Conservation (phyloP, 2,329 filamentous ascomycete species). For the Phialophora chinensis region DNA sequence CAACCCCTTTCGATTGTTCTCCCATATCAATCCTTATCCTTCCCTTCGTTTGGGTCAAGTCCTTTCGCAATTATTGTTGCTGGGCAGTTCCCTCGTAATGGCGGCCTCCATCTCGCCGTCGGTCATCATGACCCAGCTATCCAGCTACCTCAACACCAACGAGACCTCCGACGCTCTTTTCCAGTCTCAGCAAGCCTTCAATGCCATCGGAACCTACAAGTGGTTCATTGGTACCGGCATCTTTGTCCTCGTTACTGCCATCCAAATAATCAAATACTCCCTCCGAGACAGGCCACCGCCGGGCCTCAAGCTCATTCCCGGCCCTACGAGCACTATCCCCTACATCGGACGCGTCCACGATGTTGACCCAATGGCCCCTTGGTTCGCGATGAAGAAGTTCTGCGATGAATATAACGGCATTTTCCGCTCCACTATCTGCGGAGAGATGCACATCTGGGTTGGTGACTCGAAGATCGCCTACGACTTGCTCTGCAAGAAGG, state of each 20-base stretch:
- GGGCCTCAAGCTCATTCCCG: conserved; percentile 39
- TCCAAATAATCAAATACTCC: conserved; percentile 50
- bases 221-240: conserved; percentile 40
- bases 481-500: conserved; percentile 41
- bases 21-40: conserved; percentile 19
- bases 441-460: conserved; percentile 42
- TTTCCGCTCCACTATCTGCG: conserved; percentile 40
- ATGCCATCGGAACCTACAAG: conserved; percentile 39
- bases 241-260: conserved; percentile 36
- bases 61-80: conserved; percentile 27
- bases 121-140: conserved; percentile 42
- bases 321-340: conserved; percentile 39
- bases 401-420: conserved; percentile 39
- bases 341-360: conserved; percentile 41
- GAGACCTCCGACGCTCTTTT: conserved; percentile 40
- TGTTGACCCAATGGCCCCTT: conserved; percentile 40
- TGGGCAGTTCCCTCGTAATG: conserved; percentile 29
- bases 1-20: conserved; percentile 23
- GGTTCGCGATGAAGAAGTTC: conserved; percentile 42
- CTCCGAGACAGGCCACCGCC: conserved; percentile 38
- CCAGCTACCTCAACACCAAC: conserved; percentile 36
- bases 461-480: conserved; percentile 38
- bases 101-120: conserved; percentile 41
- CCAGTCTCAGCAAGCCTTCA: conserved; percentile 36
- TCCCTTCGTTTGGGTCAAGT: conserved; percentile 25